These are phyloP conservation scores for Fusarium tupiense DNA, from an alignment of 2,329 filamentous ascomycete species.

Conservation along the genomic window DNA sequence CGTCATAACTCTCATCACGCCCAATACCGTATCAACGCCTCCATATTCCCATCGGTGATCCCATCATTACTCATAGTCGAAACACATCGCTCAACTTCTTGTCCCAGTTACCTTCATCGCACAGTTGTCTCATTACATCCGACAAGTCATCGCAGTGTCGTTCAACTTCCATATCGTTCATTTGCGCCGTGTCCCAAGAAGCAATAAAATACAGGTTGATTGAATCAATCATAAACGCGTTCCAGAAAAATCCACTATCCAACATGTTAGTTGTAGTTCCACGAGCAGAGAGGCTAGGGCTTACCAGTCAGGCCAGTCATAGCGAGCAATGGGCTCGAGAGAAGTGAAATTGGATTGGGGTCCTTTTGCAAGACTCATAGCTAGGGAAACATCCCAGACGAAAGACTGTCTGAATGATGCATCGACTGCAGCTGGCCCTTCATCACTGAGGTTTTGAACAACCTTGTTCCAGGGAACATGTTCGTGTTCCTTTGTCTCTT, in stretches of 20 bases:
- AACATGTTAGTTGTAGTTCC: not conserved
- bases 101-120: constrained; percentile 42
- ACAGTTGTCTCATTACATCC: constrained; percentile 45
- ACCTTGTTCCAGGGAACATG: constrained; percentile 51
- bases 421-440: constrained; percentile 45
- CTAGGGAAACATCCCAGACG: constrained; percentile 52
- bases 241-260: constrained; percentile 51
- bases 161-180: constrained; percentile 48
- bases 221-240: constrained; percentile 49
- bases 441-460: constrained; percentile 46
- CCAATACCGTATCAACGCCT: constrained; percentile 28
- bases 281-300: not conserved
- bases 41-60: not conserved
- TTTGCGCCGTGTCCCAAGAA: constrained; percentile 54
- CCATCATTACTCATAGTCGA: constrained; percentile 6
- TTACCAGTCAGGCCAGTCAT: constrained; percentile 53
- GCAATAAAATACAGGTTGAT: constrained; percentile 49
- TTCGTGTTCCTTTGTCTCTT: constrained; percentile 39
- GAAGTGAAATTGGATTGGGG: constrained; percentile 31
- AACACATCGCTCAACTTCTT: constrained; percentile 44
- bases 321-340: constrained; percentile 46
- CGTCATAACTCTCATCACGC: constrained; percentile 1
- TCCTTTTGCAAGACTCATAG: constrained; percentile 33
- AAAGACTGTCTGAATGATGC: constrained; percentile 51
- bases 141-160: constrained; percentile 45